Base-by-base conservation (phyloP, 306 rosid species). In the Oemleria cerasiformis region DNA sequence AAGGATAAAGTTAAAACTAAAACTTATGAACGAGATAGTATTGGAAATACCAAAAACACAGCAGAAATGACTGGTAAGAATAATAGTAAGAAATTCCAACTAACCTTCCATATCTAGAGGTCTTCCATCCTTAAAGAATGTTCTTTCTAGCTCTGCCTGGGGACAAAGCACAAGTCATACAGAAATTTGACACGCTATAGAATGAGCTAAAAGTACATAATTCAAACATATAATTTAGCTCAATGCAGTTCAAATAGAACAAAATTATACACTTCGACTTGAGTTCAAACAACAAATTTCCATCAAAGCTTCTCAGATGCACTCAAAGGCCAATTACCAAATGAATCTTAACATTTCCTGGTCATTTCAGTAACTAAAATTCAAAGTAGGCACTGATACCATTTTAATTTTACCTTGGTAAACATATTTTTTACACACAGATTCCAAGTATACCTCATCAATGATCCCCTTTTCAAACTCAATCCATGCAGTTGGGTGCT, bases 401-500 rank as follows among this genome's bases (percentile, higher is more conserved):
- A 36, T 60, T 59, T 12, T 60, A 21, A 6, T 12, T 36, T 62
- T 5, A 41, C 8, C 51, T 43, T 23, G 41, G 3, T 23, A 54
- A 39, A 53, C 55, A 42, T 40, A 72, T 20, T 6, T 23, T 58
- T 13, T 36, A 12, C 14, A 48, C 63, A 72, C 59, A 51, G 72
- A 76, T 72, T 74, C 39, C 20, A 72, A 43, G 55, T 40, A 67
- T 85, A 94, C 98, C 98, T 91, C 98, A 82, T 87, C 92, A 76
- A 91, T 94, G 71, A 83, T 63, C 63, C 98, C 97, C 83, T 86
- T 94, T 73, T 91, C 97, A 23, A 91, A 94, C 75, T 94, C 92
- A 44, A 83, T 38, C 98, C 98, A 94, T 4, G 96, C 83, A 11
- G 87, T 86, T 55, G 97, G 97, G 75, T 89, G 87, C 86, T 91